phyloP scores from a whole-genome alignment of 2,329 filamentous ascomycete species.

The Grosmannia huntii region DNA sequence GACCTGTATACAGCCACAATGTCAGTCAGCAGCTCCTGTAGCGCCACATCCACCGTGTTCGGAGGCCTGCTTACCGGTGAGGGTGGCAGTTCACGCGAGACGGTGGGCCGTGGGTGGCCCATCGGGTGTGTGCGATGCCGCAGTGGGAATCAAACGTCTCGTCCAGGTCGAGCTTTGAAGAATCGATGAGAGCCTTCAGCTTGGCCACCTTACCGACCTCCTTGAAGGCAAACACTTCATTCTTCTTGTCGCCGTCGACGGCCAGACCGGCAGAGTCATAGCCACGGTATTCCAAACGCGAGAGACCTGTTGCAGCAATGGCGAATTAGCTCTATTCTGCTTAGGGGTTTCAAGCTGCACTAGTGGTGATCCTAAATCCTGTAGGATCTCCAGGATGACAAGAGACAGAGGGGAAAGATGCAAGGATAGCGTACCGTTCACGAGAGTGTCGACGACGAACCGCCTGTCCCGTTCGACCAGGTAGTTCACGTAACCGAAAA shows the following conservation, averaged over 20 bases:
- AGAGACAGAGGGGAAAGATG: background rate
- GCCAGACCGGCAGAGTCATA: conserved; percentile 97
- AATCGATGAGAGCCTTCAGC: conserved; percentile 82
- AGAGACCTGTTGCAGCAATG: conserved; percentile 50
- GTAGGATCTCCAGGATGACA: background rate
- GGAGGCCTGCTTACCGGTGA: conserved; percentile 56
- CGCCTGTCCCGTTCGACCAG: conserved; percentile 97
- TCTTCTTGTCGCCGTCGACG: conserved; percentile 96
- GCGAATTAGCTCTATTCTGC: conserved; percentile 13
- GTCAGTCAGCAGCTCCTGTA: background rate
- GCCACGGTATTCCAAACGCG: conserved; percentile 93
- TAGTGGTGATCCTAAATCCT: background rate
- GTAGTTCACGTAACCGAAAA: conserved; percentile 99
- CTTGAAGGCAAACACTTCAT: conserved; percentile 94
- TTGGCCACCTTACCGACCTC: conserved; percentile 99
- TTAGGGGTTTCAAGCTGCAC: background rate
- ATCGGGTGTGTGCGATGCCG: conserved; percentile 96
- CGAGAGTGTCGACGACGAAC: conserved; percentile 88
- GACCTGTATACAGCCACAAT: conserved; percentile 47
- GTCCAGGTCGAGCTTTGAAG: conserved; percentile 68
- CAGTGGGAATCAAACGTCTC: conserved; percentile 97
- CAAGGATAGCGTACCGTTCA: conserved; percentile 59
- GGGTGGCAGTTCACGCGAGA: conserved; percentile 96
- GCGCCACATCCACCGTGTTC: no score
- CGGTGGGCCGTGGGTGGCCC: conserved; percentile 94